A percentile compares a stretch with the other conserved stretches of the same genome.
Conservation (phyloP, 2,329 filamentous ascomycete species). For the Anisogramma anomala region DNA sequence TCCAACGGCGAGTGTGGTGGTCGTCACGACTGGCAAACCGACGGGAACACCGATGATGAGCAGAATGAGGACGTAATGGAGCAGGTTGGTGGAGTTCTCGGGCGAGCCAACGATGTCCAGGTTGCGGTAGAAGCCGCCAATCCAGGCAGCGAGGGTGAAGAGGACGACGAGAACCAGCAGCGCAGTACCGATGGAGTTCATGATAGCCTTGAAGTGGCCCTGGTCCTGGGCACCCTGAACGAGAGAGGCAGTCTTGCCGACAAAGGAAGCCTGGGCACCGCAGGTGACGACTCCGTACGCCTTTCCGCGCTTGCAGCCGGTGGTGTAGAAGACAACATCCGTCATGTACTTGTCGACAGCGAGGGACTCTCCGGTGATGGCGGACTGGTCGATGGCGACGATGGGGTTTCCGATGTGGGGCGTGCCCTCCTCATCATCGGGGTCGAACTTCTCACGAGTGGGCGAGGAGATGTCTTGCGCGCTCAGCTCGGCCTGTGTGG, state of each 20-base stretch:
- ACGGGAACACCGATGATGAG: constrained; percentile 71
- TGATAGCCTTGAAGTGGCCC: constrained; percentile 70
- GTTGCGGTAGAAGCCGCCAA: constrained; percentile 68
- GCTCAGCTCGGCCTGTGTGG: constrained; percentile 40
- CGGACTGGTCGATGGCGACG: constrained; percentile 64
- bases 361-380: constrained; percentile 70
- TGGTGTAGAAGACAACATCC: constrained; percentile 66
- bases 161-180: constrained; percentile 67
- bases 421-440: constrained; percentile 38
- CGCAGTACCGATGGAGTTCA: constrained; percentile 68
- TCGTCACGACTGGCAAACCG: constrained; percentile 69
- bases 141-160: constrained; percentile 65
- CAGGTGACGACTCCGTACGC: constrained; percentile 57
- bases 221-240: constrained; percentile 65
- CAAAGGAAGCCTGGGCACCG: constrained; percentile 61
- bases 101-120: constrained; percentile 49
- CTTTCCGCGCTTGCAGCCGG: constrained; percentile 71
- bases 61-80: constrained; percentile 58
- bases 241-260: constrained; percentile 62
- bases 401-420: constrained; percentile 53
- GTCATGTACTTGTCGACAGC: constrained; percentile 72
- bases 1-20: constrained; percentile 65
- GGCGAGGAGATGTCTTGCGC: constrained; percentile 50
- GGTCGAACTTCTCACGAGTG: constrained; percentile 48
- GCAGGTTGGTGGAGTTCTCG: constrained; percentile 48